A percentile compares a stretch with the other conserved stretches of the same genome.
These are phyloP conservation scores for Teratosphaeria gauchensis DNA, from an alignment of 2,329 filamentous ascomycete genomes.

Conservation along the genomic window DNA sequence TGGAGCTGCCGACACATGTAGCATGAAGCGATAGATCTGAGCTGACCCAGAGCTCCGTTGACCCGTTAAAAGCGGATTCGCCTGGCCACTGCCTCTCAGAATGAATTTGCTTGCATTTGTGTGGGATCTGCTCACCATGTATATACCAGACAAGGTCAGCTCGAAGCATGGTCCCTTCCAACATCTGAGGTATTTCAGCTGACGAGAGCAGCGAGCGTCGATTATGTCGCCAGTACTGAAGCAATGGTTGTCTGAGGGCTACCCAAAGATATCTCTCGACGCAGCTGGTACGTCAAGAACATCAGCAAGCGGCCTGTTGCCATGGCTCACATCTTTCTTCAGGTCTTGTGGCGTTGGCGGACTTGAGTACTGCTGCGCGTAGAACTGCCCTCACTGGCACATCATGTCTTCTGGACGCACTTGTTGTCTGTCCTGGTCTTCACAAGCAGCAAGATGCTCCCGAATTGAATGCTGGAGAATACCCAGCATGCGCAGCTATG, in stretches of 20 bases:
- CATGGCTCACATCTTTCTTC: constrained; percentile 15
- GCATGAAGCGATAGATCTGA: too few species aligned
- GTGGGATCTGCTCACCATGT: background rate
- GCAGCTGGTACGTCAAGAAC: constrained; percentile 17
- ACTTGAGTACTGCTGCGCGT: constrained; percentile 46
- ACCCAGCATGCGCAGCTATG: constrained; percentile 33
- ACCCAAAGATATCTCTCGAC: constrained; percentile 8
- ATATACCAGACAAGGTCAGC: background rate
- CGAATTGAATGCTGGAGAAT: constrained; percentile 36
- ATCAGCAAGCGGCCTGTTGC: too few species aligned
- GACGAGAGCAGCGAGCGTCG: background rate
- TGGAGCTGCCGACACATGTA: too few species aligned
- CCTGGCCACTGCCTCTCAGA: background rate
- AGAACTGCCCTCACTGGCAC: constrained; percentile 49
- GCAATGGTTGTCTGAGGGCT: background rate
- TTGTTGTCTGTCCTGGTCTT: constrained; percentile 51
- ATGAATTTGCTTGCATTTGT: background rate
- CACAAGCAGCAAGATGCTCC: constrained; percentile 52
- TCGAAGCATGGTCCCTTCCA: background rate
- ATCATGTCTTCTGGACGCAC: constrained; percentile 46
- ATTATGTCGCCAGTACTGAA: background rate
- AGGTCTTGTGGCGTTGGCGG: constrained; percentile 50
- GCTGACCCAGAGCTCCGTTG: background rate
- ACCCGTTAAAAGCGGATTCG: background rate
- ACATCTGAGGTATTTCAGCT: background rate